Percentiles rank a stretch among this genome's conserved stretches.
These are phyloP conservation scores for Olyra latifolia DNA, from an alignment of 176 grass and related monocot genomes.

Conservation along the genomic window DNA sequence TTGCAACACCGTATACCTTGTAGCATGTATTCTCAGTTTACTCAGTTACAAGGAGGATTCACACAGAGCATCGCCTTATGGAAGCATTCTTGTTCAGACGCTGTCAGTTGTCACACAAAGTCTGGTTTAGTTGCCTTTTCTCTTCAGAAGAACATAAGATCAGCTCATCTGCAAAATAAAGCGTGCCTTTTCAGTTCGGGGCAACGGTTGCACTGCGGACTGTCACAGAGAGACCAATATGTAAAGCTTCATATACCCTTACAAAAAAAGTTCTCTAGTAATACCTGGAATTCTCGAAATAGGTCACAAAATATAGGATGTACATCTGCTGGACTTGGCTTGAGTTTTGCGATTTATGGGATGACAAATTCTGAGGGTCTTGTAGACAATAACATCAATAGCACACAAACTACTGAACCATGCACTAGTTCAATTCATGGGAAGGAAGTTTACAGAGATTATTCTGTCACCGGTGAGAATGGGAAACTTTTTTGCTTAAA, in stretches of 20 bases:
- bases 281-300: slow-evolving; percentile 42
- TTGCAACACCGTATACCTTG: slow-evolving; percentile 34
- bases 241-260: slow-evolving; percentile 39
- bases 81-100: slow-evolving; percentile 25
- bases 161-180: slow-evolving; percentile 21
- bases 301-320: slow-evolving; percentile 44
- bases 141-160: slow-evolving; percentile 31
- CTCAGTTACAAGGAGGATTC: slow-evolving; percentile 38
- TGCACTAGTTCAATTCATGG: slow-evolving; percentile 47
- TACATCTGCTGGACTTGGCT: slow-evolving; percentile 30
- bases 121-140: slow-evolving; percentile 12
- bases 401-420: slow-evolving; percentile 16
- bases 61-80: slow-evolving; percentile 17
- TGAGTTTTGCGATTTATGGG: slow-evolving; percentile 53
- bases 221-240: slow-evolving; percentile 31
- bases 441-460: slow-evolving; percentile 65
- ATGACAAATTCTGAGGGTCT: slow-evolving; percentile 52
- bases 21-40: slow-evolving; percentile 41
- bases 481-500: not conserved
- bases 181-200: slow-evolving; percentile 39
- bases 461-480: slow-evolving; percentile 65
- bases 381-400: slow-evolving; percentile 33
- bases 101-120: not conserved
- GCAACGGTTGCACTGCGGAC: not conserved
- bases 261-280: slow-evolving; percentile 20